These are phyloP conservation scores for Epichloe elymi DNA, from an alignment of 2,329 filamentous ascomycete species.

Conservation along the genomic window DNA sequence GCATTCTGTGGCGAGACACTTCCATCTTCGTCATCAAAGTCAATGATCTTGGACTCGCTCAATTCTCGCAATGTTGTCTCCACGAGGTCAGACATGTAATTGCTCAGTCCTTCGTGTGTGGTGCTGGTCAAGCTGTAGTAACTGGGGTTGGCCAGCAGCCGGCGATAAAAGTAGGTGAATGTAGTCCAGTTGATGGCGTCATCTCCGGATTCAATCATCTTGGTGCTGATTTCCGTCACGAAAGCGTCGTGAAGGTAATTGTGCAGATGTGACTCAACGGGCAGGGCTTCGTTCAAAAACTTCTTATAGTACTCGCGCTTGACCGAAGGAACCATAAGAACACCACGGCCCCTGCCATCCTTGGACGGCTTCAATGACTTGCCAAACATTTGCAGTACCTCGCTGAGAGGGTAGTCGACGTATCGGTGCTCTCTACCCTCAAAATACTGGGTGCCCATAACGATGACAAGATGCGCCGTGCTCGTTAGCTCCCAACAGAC, in stretches of 20 bases:
- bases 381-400: constrained; percentile 96
- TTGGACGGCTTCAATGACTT: constrained; percentile 69
- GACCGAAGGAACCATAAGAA: constrained; percentile 91
- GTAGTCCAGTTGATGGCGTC: constrained; percentile 98
- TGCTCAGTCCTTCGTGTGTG: constrained; percentile 84
- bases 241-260: constrained; percentile 91
- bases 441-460: constrained; percentile 97
- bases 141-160: constrained; percentile 86
- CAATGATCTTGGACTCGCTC: constrained; percentile 85
- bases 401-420: constrained; percentile 87
- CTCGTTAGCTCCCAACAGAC: constrained; percentile 92
- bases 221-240: constrained; percentile 91
- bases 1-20: constrained; percentile 81
- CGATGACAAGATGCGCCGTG: constrained; percentile 78
- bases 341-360: constrained; percentile 73
- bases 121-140: constrained; percentile 87
- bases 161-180: constrained; percentile 95
- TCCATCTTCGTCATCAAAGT: constrained; percentile 89
- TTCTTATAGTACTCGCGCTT: constrained; percentile 99
- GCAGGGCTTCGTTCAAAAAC: constrained; percentile 89
- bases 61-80: constrained; percentile 87
- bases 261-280: constrained; percentile 88
- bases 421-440: constrained; percentile 95
- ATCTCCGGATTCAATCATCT: constrained; percentile 88
- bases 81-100: constrained; percentile 86